Evolutionary conservation across 192 early-diverging fungal species (phyloP).

Genomic region (Coemansia sp.): DNA sequence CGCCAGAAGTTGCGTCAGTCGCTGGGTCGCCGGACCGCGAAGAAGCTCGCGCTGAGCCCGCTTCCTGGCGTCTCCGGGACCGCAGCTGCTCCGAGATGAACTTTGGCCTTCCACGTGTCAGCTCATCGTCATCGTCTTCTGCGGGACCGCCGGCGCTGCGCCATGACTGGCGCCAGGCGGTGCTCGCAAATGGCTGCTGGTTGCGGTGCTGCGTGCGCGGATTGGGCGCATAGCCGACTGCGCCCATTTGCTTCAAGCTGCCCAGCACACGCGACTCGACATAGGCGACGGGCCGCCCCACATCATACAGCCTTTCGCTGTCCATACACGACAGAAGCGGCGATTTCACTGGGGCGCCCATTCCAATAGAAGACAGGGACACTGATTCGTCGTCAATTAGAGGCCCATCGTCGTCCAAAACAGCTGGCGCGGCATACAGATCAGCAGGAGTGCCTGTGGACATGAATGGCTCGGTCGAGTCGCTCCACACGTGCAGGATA

Average conservation of each 20-base stretch:
- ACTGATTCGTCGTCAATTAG: constrained; percentile 41
- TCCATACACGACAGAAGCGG: constrained; percentile 83
- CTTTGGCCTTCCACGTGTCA: constrained; percentile 45
- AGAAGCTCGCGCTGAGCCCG: background rate
- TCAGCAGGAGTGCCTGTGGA: constrained; percentile 8
- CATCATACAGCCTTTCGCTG: constrained; percentile 59
- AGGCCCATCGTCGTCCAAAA: background rate
- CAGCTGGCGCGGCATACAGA: background rate
- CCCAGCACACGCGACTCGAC: constrained; percentile 75
- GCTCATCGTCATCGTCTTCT: constrained; percentile 31
- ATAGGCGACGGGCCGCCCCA: constrained; percentile 67
- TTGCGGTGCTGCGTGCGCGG: constrained; percentile 75
- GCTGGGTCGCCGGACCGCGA: background rate
- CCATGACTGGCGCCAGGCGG: constrained; percentile 34
- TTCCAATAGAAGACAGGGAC: constrained; percentile 73
- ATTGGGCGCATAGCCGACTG: constrained; percentile 92
- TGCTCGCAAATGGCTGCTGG: constrained; percentile 54
- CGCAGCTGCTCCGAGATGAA: constrained; percentile 45
- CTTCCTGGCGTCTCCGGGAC: constrained; percentile 45
- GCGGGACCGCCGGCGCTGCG: constrained; percentile 7
- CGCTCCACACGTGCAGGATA: constrained; percentile 76
- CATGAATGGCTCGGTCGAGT: constrained; percentile 67
- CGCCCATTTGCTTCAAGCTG: constrained; percentile 86
- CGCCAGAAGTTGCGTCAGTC: background rate
- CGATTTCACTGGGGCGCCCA: constrained; percentile 71